Evolutionary conservation across 495 filamentous ascomycete species (phyloP), one percentile per base, ranked within the genome.

Genomic region (Penicillium subrubescens): DNA sequence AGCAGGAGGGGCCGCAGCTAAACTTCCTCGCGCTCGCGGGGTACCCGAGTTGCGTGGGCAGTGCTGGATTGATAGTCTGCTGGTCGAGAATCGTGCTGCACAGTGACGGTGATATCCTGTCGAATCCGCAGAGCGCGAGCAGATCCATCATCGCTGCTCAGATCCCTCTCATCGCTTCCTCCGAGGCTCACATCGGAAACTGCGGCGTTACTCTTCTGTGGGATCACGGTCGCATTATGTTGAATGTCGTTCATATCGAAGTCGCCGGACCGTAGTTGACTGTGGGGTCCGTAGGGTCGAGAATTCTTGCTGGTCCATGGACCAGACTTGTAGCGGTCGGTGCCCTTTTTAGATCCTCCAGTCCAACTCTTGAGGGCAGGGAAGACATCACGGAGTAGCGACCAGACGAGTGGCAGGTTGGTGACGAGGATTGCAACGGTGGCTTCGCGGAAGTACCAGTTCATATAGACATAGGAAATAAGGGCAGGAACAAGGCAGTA

Each of bases 401-500:
- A 85, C 87, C 87, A 90, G 62, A 85, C 79, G 61, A 88, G 85
- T 0, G 89, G 89, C 4, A 90, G 75, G 66, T 90, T 90, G 59
- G 86, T 84, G 15, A 90, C 86, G 12, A 89, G 77, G 43, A 90
- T 79, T 3, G 88, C 86, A 5, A 88, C 89, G 5, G 82, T 83
- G 19, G 83, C 83, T 83, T 91, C 88, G n/a, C 89, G 86, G 67
- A 85, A 81, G 72, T 91, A 90, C 89, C 89, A 91, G 71, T 84
- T 88, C 62, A 86, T 86, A 82, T 88, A 90, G 56, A 84, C 75
- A 46, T 81, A 78, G 37, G 77, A 79, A 59, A 84, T 78, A 10
- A 82, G 72, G 5, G 67, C 64, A 2, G 79, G 78, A 21, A 84
- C 83, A 65, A 91, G 86, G 54, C 83, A 88, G 79, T 90, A 90